Evolutionary conservation across 2,329 filamentous ascomycete genomes (phyloP), one percentile per base, ranked within the genome.

Genomic region (Aspergillus tamarii): DNA sequence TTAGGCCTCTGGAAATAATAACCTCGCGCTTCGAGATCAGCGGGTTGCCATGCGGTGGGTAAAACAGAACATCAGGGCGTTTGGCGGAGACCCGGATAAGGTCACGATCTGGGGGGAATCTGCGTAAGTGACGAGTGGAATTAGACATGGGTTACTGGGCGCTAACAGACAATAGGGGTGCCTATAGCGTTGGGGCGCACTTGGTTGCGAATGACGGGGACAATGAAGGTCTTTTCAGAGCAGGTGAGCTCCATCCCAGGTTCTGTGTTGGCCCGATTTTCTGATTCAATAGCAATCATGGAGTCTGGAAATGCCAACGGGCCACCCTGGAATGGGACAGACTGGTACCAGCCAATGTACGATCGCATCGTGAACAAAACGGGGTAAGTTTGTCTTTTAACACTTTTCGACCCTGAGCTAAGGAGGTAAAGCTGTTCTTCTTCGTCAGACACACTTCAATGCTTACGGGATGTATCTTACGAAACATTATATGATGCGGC

Each of bases 61-160:
- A 14, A 75, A 76, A 64, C 61, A 73, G 48, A 74, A 78, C 59
- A 78, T 78, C 45, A 43, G 67, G 23, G 70, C 72, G 0, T 78
- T 78, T 57, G 76, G 76, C 0, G 73, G 73, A 21, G 72, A 75
- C 39, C 71, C 73, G 3, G 67, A 72, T 8, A 72, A 66, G 32
- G 70, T 78, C 30, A 77, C 76, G 7, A 77, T 78, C 23, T 78
- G 76, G 69, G 76, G 76, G 19, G 76, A 78, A 61, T 77, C 74
- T 45, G 73, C 73, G 73, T 75, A 56, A 64, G 72, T 63, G 10
- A n/a, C 12, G 2, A 10, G 8, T 16, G n/a, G 9, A 21, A 23
- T 6, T 16, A 6, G 4, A 32, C 2, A n/a, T 23, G 41, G n/a
- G 16, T 5, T n/a, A 10, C 41, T 30, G 14, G 2, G 26, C 30